A percentile compares a stretch with the other conserved stretches of the same genome.
Evolutionary conservation across 495 filamentous ascomycete genomes (phyloP).

Genomic region (Podospora bellae-mahoneyi): DNA sequence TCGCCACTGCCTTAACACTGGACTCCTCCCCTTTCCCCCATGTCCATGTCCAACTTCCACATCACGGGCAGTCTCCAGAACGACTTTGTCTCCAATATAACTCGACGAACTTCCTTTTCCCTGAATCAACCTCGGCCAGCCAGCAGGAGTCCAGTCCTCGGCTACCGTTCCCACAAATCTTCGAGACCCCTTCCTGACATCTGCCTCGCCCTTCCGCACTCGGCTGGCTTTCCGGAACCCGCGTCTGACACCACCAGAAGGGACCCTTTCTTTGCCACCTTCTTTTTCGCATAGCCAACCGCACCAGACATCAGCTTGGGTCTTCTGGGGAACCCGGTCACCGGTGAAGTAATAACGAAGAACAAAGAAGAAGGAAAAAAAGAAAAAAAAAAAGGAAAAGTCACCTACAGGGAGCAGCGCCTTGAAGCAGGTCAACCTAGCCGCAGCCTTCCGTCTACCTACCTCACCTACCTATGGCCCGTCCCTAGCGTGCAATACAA

Average conservation of each 20-base stretch:
- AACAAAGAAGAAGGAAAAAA: constrained; percentile 3
- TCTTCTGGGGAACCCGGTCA: constrained; percentile 9
- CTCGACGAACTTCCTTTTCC: constrained; percentile 3
- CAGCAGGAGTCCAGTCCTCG: not conserved
- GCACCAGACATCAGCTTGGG: constrained; percentile 18
- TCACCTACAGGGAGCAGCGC: constrained; percentile 8
- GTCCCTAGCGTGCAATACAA: constrained; percentile 23
- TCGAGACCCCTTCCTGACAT: constrained; percentile 9
- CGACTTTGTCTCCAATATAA: not conserved
- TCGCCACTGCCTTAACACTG: constrained; percentile 9
- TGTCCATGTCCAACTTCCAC: not conserved
- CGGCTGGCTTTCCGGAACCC: constrained; percentile 19
- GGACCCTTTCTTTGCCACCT: constrained; percentile 10
- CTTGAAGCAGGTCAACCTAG: not conserved
- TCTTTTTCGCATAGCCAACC: constrained; percentile 6
- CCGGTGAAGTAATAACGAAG: constrained; percentile 9
- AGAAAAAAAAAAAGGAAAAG: not conserved
- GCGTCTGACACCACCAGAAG: constrained; percentile 13
- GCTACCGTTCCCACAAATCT: constrained; percentile 1
- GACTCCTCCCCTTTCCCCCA: constrained; percentile 11
- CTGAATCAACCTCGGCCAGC: constrained; percentile 9
- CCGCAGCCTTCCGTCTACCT: constrained; percentile 2
- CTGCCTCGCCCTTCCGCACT: constrained; percentile 17
- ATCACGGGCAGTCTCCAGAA: no score
- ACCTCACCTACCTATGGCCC: constrained; percentile 17